Evolutionary conservation across 495 filamentous ascomycete species (phyloP).

Genomic region (Hamigera avellanea): DNA sequence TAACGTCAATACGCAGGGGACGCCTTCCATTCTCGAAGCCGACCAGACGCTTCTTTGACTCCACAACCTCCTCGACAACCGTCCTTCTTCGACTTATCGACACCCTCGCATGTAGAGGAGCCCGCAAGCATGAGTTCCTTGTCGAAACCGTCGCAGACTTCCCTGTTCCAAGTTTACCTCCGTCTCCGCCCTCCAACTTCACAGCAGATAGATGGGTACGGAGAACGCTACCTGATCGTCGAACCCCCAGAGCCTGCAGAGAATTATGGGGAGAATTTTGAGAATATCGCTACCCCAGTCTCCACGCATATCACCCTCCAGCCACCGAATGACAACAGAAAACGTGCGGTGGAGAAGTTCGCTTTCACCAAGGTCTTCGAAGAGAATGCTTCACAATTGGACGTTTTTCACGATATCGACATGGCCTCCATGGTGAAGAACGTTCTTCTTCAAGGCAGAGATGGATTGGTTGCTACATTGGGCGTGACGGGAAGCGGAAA

Average conservation of each 20-base stretch:
- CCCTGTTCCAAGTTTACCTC: constrained; percentile 86
- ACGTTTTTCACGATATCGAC: constrained; percentile 76
- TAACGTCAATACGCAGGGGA: no score
- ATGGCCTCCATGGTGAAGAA: constrained; percentile 66
- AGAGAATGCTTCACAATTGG: constrained; percentile 69
- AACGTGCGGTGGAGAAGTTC: constrained; percentile 84
- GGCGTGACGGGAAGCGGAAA: constrained; percentile 96
- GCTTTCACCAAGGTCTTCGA: constrained; percentile 91
- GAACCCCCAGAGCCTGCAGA: constrained; percentile 39
- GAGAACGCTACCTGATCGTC: constrained; percentile 69
- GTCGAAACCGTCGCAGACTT: constrained; percentile 36
- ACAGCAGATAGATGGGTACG: constrained; percentile 20
- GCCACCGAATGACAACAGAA: constrained; percentile 65
- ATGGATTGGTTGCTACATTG: constrained; percentile 83
- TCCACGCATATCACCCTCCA: constrained; percentile 82
- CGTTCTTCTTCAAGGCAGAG: constrained; percentile 67
- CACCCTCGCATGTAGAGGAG: constrained; percentile 1
- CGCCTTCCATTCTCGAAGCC: constrained; percentile 11
- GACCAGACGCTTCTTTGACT: constrained; percentile 5
- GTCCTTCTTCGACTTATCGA: not conserved
- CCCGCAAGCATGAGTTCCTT: constrained; percentile 21
- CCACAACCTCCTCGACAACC: not conserved
- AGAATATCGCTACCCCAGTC: constrained; percentile 25
- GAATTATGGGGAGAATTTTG: constrained; percentile 5
- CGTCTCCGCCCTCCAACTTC: constrained; percentile 65